A percentile compares a stretch with the other conserved stretches of the same genome.
These are phyloP conservation scores for Tanacetum coccineum DNA, from an alignment of 129 eudicot genomes.

Conservation along the genomic window DNA sequence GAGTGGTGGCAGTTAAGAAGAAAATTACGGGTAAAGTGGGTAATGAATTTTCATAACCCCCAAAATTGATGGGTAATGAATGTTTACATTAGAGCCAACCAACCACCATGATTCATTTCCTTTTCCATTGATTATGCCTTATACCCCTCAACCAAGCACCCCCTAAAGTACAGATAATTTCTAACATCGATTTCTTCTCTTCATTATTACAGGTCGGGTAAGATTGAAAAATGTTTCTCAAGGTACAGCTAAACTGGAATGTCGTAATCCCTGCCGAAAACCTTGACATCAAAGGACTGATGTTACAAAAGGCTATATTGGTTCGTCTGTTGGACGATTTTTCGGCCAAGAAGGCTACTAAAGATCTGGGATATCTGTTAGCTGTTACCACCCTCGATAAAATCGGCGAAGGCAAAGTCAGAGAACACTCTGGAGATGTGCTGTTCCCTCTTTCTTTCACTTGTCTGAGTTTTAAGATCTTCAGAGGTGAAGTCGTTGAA, in stretches of 20 bases:
- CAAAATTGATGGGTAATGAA: too few species aligned
- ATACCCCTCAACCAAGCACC: too few species aligned
- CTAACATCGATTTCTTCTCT: neutral
- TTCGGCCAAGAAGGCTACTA: constrained; percentile 62
- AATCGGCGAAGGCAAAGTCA: constrained; percentile 63
- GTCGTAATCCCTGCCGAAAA: constrained; percentile 68
- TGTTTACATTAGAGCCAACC: too few species aligned
- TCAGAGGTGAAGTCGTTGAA: constrained; percentile 54
- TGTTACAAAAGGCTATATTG: constrained; percentile 64
- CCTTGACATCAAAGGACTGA: constrained; percentile 55
- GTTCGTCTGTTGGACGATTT: constrained; percentile 65
- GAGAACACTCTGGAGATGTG: constrained; percentile 64
- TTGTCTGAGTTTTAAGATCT: constrained; percentile 64
- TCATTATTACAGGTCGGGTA: constrained; percentile 18
- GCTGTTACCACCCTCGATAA: constrained; percentile 60
- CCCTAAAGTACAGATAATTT: neutral
- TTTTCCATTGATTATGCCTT: too few species aligned
- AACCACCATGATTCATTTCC: too few species aligned
- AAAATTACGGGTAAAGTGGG: too few species aligned
- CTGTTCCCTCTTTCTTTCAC: constrained; percentile 60
- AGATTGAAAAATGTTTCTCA: constrained; percentile 49
- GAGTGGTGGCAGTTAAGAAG: too few species aligned
- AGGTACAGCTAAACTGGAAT: constrained; percentile 66
- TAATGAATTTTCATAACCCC: too few species aligned
- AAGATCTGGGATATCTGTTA: constrained; percentile 56